phyloP scores from a whole-genome alignment of 768 basidiomycete genomes.

The Xerocomellus chrysenteron region DNA sequence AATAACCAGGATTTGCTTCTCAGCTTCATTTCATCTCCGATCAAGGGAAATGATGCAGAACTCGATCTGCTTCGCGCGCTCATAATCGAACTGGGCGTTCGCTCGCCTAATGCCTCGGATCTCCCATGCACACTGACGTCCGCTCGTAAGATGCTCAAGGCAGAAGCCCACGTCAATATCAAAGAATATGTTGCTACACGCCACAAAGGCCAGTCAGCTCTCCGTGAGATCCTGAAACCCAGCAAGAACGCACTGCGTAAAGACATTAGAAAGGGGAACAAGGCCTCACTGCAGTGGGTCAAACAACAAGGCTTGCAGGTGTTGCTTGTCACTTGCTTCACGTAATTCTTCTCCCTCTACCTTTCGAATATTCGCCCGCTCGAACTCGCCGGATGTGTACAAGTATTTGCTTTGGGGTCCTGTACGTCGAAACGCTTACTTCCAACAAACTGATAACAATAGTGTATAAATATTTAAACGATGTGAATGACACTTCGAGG shows the following conservation, averaged over 20 bases:
- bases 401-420: neutral
- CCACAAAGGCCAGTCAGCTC: constrained; percentile 57
- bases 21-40: constrained; percentile 26
- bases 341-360: constrained; percentile 19
- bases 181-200: constrained; percentile 71
- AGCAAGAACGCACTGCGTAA: constrained; percentile 60
- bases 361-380: neutral
- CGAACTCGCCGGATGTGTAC: neutral
- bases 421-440: neutral
- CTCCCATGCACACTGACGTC: constrained; percentile 62
- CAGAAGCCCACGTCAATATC: constrained; percentile 67
- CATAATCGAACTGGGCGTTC: constrained; percentile 73
- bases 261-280: constrained; percentile 52
- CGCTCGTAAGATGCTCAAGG: constrained; percentile 67
- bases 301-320: constrained; percentile 64
- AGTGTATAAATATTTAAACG: constrained; percentile 2
- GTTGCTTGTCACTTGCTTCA: constrained; percentile 54
- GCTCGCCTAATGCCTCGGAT: constrained; percentile 38
- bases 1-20: neutral
- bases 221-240: constrained; percentile 61
- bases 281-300: constrained; percentile 52
- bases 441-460: neutral
- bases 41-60: constrained; percentile 24
- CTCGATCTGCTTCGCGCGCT: constrained; percentile 70
- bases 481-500: constrained; percentile 9